Evolutionary conservation across 768 basidiomycete genomes (phyloP).

Genomic region (Leccinum arenicola): DNA sequence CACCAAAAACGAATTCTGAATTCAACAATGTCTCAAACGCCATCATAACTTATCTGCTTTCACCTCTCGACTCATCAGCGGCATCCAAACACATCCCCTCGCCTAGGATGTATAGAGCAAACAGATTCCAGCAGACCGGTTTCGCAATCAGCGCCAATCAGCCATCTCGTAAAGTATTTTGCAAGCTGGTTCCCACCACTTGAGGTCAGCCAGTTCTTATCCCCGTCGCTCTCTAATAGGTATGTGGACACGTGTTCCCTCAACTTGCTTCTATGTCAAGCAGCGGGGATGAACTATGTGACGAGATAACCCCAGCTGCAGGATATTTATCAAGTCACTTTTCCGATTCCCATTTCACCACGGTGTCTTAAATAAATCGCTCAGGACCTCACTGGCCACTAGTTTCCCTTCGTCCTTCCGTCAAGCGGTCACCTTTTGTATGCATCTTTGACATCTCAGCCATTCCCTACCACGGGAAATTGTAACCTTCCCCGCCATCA

Average conservation of each 20-base stretch:
- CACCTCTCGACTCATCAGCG: background rate
- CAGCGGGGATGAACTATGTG: constrained; percentile 15
- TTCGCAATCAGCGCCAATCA: constrained; percentile 10
- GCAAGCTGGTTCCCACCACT: constrained; percentile 19
- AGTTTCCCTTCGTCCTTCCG: constrained; percentile 3
- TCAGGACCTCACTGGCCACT: constrained; percentile 3
- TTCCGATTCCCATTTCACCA: constrained; percentile 10
- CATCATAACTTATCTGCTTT: background rate
- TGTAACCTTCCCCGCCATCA: constrained; percentile 1
- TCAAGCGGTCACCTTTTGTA: constrained; percentile 11
- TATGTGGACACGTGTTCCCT: constrained; percentile 20
- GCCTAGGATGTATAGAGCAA: background rate
- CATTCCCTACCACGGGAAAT: constrained; percentile 10
- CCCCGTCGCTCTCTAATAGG: constrained; percentile 14
- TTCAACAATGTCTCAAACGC: background rate
- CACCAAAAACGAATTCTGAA: background rate
- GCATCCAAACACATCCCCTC: background rate
- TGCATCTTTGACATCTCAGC: constrained; percentile 12
- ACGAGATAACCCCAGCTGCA: constrained; percentile 12
- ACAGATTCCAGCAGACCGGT: constrained; percentile 1
- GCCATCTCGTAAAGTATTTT: constrained; percentile 23
- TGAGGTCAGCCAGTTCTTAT: constrained; percentile 3
- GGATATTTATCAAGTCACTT: constrained; percentile 10
- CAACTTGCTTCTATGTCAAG: constrained; percentile 14
- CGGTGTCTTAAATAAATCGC: constrained; percentile 20